Base-by-base conservation (phyloP, 192 early-diverging fungal species). In the Podila clonocystis region DNA sequence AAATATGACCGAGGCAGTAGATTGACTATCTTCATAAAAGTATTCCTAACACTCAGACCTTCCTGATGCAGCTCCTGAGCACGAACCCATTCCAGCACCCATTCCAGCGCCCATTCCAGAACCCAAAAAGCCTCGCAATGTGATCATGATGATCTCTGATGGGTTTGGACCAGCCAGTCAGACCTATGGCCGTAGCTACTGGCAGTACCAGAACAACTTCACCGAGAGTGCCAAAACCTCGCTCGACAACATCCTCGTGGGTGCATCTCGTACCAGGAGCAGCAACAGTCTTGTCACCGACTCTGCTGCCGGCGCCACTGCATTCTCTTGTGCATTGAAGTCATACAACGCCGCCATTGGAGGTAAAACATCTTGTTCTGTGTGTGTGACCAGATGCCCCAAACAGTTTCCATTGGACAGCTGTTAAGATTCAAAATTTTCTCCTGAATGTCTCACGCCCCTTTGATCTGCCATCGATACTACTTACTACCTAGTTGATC, bases 301-400 rank as follows among this genome's bases (percentile, higher is more conserved):
- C 83, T 95, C 94, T 50, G 98, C 98, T 15, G 97, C 98, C 34
- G 98, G 98, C 4, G 98, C 97, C 0, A 99, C 98, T 0, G 98
- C 98, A 0, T 98, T 95, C 73, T 87, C 96, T 12, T 98, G 97
- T 83, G 91, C 85, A 9, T 68, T 91, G 28, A 99, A 99, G 87
- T 89, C 95, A 1, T 98, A 97, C 84, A 99, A 99, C 73, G 94
- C 90, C 20, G 98, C 95, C 5, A 94, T 99, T 71, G 95, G 82
- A 67, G 95, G 96, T 83, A 66, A 66, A 7, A 20, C 9, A 17
- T 48, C 11, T 7, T 26, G 5, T 30, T 19, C 24, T 29, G 11
- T 8, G 17, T 63, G 31, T 62, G 13, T 41, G 24, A 3, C n/a
- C n/a, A n/a, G n/a, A n/a, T n/a, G n/a, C 28, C 36, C 28, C 9